Evolutionary conservation across 805 yeast species (phyloP), one percentile per base, ranked within the genome.

Genomic region (Kluyveromyces siamensis): DNA sequence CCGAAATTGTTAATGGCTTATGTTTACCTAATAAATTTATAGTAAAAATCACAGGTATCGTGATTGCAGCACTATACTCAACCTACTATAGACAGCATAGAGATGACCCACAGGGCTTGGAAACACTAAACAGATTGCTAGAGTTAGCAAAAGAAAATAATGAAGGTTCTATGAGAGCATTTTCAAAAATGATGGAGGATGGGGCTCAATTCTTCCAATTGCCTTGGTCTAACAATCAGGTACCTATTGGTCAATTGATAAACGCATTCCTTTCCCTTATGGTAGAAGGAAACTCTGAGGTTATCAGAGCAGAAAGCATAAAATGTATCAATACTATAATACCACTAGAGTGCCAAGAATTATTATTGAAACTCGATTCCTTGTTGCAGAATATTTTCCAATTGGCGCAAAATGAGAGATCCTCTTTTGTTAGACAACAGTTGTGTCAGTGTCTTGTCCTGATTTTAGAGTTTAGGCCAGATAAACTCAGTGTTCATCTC

Each of bases 171-270:
- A 77, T 87, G 65, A 75, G 84, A 54, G 90, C 97, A 0, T 71
- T 93, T 51, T 74, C 84, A 37, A 88, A 90, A 64, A 84, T 93
- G 45, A 87, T 96, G 71, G 99, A 93, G 63, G 99, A 93, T 67
- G 80, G 87, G 27, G 80, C 81, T 8, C 70, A 71, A 42, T 67
- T 76, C 37, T 74, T 93, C 50, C 89, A 87, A 60, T 66, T 73
- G 45, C 84, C 81, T 50, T 77, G 79, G 66, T 72, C 76, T 48
- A 76, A 77, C 49, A 49, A 51, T 5, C 49, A 60, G 10, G 69
- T 81, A 48, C 96, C 96, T 0, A 69, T 84, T 53, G 80, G 78
- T 47, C 76, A 73, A 50, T 72, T 91, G 71, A 73, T 87, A 25
- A 83, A 86, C 14, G 74, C 76, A 47, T 79, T 89, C 47, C 67